Conservation (phyloP, 2,329 filamentous ascomycete genomes). For the Fusarium palustre region DNA sequence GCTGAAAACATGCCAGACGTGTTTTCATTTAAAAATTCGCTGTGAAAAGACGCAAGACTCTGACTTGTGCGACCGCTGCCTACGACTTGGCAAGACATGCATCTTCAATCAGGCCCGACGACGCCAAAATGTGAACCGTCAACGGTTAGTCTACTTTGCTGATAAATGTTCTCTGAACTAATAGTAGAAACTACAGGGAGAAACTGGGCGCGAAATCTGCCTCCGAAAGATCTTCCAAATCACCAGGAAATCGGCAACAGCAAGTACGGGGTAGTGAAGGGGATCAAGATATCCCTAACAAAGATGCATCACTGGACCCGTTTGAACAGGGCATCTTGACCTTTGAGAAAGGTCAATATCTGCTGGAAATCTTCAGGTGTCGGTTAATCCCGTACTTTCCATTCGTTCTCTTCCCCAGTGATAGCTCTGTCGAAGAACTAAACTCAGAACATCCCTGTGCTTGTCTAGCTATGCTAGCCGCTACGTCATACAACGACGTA, state of each 20-base stretch:
- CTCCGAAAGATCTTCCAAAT: conserved; percentile 13
- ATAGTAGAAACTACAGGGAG: fast-evolving
- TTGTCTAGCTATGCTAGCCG: conserved; percentile 46
- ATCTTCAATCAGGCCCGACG: conserved; percentile 48
- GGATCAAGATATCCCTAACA: neutral
- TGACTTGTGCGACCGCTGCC: conserved; percentile 48
- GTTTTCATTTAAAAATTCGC: conserved; percentile 49
- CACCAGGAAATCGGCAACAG: conserved; percentile 10
- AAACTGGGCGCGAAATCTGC: neutral
- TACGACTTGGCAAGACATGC: conserved; percentile 50
- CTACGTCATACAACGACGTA: conserved; percentile 35
- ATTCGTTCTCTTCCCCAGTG: conserved; percentile 44
- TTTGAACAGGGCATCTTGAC: conserved; percentile 40
- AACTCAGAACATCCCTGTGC: conserved; percentile 37
- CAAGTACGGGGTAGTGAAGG: neutral
- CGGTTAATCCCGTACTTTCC: conserved; percentile 48
- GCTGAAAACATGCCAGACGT: conserved; percentile 50
- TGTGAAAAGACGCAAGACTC: conserved; percentile 50
- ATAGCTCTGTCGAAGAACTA: conserved; percentile 29
- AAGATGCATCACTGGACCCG: conserved; percentile 32
- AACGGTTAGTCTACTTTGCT: conserved; percentile 12
- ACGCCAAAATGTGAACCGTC: conserved; percentile 28
- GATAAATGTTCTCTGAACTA: fast-evolving
- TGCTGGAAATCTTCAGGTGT: conserved; percentile 34
- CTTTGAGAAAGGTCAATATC: conserved; percentile 13